Evolutionary conservation across 2,329 filamentous ascomycete genomes (phyloP), one percentile per base, ranked within the genome.

Genomic region (Chlorencoelia australis): DNA sequence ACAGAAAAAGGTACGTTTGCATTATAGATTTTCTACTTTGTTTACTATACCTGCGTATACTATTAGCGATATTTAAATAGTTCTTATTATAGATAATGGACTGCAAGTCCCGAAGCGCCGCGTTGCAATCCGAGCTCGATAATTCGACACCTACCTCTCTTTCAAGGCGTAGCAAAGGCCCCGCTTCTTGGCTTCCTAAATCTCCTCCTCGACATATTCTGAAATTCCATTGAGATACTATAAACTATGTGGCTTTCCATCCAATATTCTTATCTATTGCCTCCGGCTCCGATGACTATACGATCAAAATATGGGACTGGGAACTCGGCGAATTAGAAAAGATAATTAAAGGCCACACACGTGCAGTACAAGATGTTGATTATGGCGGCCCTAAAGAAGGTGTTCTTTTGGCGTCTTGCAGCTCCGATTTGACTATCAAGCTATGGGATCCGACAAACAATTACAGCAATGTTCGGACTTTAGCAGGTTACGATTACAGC

Each of bases 231-330:
- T 75, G 85, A 48, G 67, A 75, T 15, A 73, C 83, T n/a, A 77
- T 94, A 41, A 93, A 79, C 41, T 86, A 82, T 52, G 76, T 24
- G 94, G 86, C 87, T 10, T 94, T 94, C 55, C 86, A 94, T 56
- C 86, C 87, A 0, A 70, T 87, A 19, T 94, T 91, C 61, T 87
- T 84, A 7, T 87, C 83, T 4, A 67, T 94, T 15, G 87, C 87
- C 5, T 88, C 84, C 0, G 86, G 83, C 10, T 91, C 85, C 7
- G 86, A 94, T 57, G 87, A 94, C 59, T 82, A 75, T 35, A 91
- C 82, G 7, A 91, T 94, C 59, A 94, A 94, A 55, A n/a, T n/a
- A n/a, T 94, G 87, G 87, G 87, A 94, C 54, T 94, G 85, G 80
- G 87, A 94, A 53, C 63, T 89, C 16, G 87, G 87, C 19, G 86